Percentiles rank a stretch among this genome's conserved stretches.
These are phyloP conservation scores for Nakazawaea ernobii DNA, from an alignment of 805 yeast genomes.

Conservation along the genomic window DNA sequence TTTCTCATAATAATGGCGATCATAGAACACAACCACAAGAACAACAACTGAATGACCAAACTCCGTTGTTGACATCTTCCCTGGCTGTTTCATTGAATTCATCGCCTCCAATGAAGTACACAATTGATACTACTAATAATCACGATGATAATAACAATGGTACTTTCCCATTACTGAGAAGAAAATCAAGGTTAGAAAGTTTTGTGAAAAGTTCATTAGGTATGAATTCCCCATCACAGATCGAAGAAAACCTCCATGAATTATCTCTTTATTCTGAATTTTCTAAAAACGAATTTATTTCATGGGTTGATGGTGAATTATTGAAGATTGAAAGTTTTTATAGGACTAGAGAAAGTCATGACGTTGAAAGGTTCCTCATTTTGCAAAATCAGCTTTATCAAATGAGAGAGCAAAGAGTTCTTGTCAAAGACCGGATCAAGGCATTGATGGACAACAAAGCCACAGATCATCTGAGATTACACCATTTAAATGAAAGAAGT, in stretches of 20 bases:
- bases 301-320: conserved; percentile 64
- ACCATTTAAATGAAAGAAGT: not conserved
- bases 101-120: not conserved
- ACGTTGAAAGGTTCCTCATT: conserved; percentile 50
- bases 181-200: conserved; percentile 20
- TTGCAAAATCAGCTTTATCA: conserved; percentile 67
- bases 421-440: conserved; percentile 16
- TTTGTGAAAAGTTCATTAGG: conserved; percentile 15
- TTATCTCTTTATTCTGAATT: conserved; percentile 21
- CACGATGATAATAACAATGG: not conserved
- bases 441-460: not conserved
- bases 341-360: conserved; percentile 52
- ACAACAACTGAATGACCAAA: conserved; percentile 18
- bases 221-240: conserved; percentile 9
- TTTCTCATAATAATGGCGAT: no score
- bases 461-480: conserved; percentile 5
- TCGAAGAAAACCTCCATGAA: conserved; percentile 8
- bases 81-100: conserved; percentile 4
- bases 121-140: no score
- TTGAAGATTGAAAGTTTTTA: conserved; percentile 58
- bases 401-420: conserved; percentile 45
- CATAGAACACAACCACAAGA: not conserved
- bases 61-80: conserved; percentile 20
- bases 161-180: conserved; percentile 8
- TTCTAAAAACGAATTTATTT: conserved; percentile 45